These are phyloP conservation scores for Tylopilus felleus DNA, from an alignment of 768 basidiomycete species.

Conservation along the genomic window DNA sequence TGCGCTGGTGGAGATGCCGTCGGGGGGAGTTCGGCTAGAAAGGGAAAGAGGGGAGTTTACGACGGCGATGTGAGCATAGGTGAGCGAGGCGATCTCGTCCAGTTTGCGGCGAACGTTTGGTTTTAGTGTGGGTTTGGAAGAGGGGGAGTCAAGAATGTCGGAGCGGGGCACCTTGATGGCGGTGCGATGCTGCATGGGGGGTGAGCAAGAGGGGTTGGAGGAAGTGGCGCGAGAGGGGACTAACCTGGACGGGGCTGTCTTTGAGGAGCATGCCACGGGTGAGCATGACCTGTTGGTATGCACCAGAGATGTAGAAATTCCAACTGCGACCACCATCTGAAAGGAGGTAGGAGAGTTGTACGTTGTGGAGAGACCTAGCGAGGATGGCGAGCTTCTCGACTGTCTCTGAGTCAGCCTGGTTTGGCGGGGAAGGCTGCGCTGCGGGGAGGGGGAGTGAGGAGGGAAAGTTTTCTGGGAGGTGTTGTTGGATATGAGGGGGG, in stretches of 20 bases:
- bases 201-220: conserved; percentile 14
- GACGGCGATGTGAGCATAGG: conserved; percentile 90
- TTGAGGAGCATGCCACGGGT: conserved; percentile 87
- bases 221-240: conserved; percentile 13
- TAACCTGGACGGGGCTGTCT: conserved; percentile 82
- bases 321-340: conserved; percentile 66
- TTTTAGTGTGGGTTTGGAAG: conserved; percentile 77
- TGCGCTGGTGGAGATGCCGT: conserved; percentile 70
- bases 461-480: conserved; percentile 30
- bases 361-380: conserved; percentile 77
- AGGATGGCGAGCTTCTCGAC: conserved; percentile 77
- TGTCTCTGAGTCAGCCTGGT: conserved; percentile 61
- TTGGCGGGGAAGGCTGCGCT: conserved; percentile 28
- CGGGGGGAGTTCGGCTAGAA: conserved; percentile 72
- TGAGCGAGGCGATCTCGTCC: conserved; percentile 93
- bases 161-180: conserved; percentile 89
- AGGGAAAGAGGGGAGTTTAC: conserved; percentile 80
- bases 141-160: conserved; percentile 85
- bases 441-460: conserved; percentile 40
- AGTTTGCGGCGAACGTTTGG: conserved; percentile 76
- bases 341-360: conserved; percentile 76
- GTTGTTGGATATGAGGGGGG: conserved; percentile 37
- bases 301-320: conserved; percentile 90
- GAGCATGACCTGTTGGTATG: conserved; percentile 89
- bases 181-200: conserved; percentile 61